Conservation (phyloP, 1,284 basidiomycete genomes). For the Boletus mariae region DNA sequence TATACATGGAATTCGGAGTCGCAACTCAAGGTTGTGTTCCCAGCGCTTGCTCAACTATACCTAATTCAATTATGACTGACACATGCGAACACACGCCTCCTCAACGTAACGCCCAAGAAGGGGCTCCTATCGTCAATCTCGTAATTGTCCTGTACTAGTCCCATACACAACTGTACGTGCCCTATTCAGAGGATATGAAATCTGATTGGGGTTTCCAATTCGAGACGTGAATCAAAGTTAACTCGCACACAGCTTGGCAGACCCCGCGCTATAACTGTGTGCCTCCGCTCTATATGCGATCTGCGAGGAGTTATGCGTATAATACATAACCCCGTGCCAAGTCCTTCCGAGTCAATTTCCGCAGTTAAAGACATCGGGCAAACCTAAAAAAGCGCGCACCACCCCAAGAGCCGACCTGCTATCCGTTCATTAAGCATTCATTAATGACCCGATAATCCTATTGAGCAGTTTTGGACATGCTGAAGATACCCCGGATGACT, state of each 20-base stretch:
- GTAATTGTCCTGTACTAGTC: conserved; percentile 14
- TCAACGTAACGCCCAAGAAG: conserved; percentile 17
- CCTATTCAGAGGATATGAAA: conserved; percentile 4
- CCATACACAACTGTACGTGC: conserved; percentile 6
- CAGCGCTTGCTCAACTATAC: neutral
- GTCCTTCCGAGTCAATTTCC: conserved; percentile 25
- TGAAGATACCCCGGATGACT: conserved; percentile 50
- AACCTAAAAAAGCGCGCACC: conserved; percentile 8
- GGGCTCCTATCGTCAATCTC: conserved; percentile 10
- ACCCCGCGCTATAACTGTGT: neutral
- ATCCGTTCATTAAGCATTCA: conserved; percentile 29
- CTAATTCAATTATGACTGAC: conserved; percentile 6
- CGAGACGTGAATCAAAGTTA: conserved; percentile 25
- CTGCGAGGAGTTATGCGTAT: conserved; percentile 6
- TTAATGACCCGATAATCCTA: conserved; percentile 32
- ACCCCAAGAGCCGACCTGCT: conserved; percentile 3
- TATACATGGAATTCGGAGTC: too few relatives aligned
- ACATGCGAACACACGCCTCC: conserved; percentile 2
- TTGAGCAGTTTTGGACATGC: conserved; percentile 41
- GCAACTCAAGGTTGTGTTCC: neutral
- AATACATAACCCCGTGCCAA: conserved; percentile 15
- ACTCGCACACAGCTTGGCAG: conserved; percentile 20
- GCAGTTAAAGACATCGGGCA: conserved; percentile 21
- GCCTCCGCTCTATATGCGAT: conserved; percentile 15
- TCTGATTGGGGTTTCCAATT: conserved; percentile 18